Conservation (phyloP, 2,329 filamentous ascomycete species). For the Aspergillus chevalieri region DNA sequence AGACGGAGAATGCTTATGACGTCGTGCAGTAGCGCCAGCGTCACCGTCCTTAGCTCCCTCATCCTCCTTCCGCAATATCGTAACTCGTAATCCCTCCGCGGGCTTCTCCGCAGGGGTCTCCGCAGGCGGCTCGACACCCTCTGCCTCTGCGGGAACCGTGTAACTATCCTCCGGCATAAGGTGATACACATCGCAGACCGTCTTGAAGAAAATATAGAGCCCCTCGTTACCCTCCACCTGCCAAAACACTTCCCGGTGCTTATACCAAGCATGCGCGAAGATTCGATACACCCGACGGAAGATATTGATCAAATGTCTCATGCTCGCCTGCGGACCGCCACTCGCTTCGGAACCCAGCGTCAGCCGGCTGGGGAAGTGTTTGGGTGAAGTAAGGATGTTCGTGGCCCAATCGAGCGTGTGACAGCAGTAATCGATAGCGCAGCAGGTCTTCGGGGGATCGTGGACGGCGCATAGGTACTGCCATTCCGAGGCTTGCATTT, state of each 20-base stretch:
- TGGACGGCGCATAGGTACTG: constrained; percentile 98
- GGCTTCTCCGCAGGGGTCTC: constrained; percentile 14
- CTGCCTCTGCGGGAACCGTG: constrained; percentile 87
- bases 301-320: constrained; percentile 78
- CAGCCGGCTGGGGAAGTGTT: constrained; percentile 87
- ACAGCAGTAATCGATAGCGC: constrained; percentile 97
- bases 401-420: constrained; percentile 98
- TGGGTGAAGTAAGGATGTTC: constrained; percentile 86
- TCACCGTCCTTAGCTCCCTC: constrained; percentile 31
- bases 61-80: constrained; percentile 31
- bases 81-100: constrained; percentile 26
- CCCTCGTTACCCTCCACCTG: constrained; percentile 85
- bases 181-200: constrained; percentile 85
- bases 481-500: constrained; percentile 99
- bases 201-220: constrained; percentile 94
- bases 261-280: constrained; percentile 98
- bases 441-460: constrained; percentile 92
- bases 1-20: constrained; percentile 77
- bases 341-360: constrained; percentile 46
- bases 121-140: constrained; percentile 61
- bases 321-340: constrained; percentile 40
- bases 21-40: constrained; percentile 65
- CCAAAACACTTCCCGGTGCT: constrained; percentile 94
- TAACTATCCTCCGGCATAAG: constrained; percentile 91
- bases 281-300: constrained; percentile 92